Evolutionary conservation across 148 eudicot species (phyloP).

Genomic region (Silene conica): DNA sequence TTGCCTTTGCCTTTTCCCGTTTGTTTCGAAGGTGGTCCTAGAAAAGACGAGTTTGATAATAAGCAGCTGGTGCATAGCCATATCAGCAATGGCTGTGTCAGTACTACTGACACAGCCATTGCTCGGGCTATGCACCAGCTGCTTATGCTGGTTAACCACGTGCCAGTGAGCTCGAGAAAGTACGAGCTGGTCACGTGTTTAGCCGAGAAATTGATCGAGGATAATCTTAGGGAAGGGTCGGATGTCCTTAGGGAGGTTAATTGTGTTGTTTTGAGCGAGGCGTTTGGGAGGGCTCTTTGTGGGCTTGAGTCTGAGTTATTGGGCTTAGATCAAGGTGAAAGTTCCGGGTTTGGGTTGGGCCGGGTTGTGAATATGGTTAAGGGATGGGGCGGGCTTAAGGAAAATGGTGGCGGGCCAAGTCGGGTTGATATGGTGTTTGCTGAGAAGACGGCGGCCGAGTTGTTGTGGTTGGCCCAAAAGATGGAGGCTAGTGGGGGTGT

Average conservation of each 20-base stretch:
- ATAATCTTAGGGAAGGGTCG: constrained; percentile 41
- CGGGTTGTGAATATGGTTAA: constrained; percentile 33
- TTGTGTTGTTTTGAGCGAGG: constrained; percentile 42
- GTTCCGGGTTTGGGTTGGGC: constrained; percentile 18
- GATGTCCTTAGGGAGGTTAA: constrained; percentile 45
- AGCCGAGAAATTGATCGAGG: constrained; percentile 59
- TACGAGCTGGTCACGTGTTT: constrained; percentile 59
- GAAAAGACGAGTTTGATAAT: neutral
- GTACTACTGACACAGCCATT: constrained; percentile 36
- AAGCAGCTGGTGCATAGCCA: constrained; percentile 8
- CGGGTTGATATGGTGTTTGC: constrained; percentile 24
- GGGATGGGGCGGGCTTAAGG: constrained; percentile 26
- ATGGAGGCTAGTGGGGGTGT: constrained; percentile 60
- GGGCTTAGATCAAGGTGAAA: neutral
- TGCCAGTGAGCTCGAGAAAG: constrained; percentile 72
- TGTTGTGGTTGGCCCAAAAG: constrained; percentile 65
- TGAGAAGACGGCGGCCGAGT: constrained; percentile 76
- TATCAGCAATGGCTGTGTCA: neutral
- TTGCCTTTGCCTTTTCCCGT: constrained; percentile 15
- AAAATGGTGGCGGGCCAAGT: constrained; percentile 1
- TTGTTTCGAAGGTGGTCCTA: neutral
- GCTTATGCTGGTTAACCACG: constrained; percentile 37
- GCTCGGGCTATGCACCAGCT: constrained; percentile 63
- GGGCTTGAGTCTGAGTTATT: constrained; percentile 43
- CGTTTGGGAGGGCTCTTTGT: constrained; percentile 41